Evolutionary conservation across 2,329 filamentous ascomycete species (phyloP), one percentile per base, ranked within the genome.

Genomic region (Stagonosporopsis vannaccii): DNA sequence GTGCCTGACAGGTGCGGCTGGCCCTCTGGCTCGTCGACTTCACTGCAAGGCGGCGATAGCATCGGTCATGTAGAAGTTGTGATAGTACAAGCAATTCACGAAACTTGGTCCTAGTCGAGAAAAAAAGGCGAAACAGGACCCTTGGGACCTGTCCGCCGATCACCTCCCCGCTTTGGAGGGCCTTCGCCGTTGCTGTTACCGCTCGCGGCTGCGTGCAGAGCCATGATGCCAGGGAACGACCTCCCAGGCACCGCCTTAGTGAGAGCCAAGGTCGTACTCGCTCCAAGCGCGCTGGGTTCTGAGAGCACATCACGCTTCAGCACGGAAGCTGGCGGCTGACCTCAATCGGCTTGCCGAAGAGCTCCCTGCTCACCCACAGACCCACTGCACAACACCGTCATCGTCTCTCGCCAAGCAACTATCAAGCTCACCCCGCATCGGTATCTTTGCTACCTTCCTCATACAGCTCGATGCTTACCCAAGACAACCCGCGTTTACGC

Each of bases 381-480:
- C 55, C 58, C 59, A 48, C 54, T 61, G 60, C 61, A 61, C 26
- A 36, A 60, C 59, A 55, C 57, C 66, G 69, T 71, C 69, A 71
- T 71, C 23, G 41, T 50, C 51, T 40, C 15, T 59, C 48, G 69
- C 69, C 66, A 71, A 71, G 68, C 40, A 41, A 59, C 47, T 36
- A 47, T 47, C 41, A 56, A 42, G 15, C 35, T 62, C 51, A 52
- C 62, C 59, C 59, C 62, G 58, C 62, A 45, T 46, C 44, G 30
- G 36, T 56, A 58, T 56, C 63, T 53, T 47, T 56, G n/a, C 53
- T 56, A 74, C 71, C 72, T 75, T 67, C 72, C 71, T 19, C 46
- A 65, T 63, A 30, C 51, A 68, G 72, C 60, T 62, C 65, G 62
- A 62, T 53, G 61, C 45, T 66, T 63, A 47, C 62, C 56, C 45